Evolutionary conservation across 2,329 filamentous ascomycete genomes (phyloP), one percentile per base, ranked within the genome.

Genomic region (Neonectria sp.): DNA sequence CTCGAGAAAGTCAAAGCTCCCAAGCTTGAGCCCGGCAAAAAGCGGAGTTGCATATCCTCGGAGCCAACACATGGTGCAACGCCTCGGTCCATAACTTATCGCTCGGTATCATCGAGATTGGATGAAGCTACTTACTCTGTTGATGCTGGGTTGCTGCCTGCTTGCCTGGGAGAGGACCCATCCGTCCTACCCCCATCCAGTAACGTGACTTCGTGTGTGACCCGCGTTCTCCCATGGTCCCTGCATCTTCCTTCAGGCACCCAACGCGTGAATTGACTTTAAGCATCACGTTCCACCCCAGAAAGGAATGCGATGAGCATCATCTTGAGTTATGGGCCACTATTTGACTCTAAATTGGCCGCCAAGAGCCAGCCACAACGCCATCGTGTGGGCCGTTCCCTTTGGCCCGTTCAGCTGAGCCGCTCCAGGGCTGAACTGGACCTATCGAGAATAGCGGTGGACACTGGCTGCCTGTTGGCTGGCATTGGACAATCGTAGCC

Each of bases 131-230:
- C 33, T 13, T 2, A 1, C 6, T 6, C 21, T 21, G 21, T 21
- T 40, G 15, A n/a, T 40, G 12, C 7, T 40, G 37, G 37, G 37
- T 40, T 40, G 37, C 15, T 40, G 40, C 56, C 60, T 48, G 31
- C 15, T 31, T 51, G 55, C 24, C 48, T 49, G 3, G 56, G 5
- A 21, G 21, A 25, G 5, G 37, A 33, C 9, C 31, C 15, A n/a
- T 7, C 31, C 21, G 12, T 7, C 27, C 25, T 33, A 4, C 8
- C 24, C 12, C 45, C 1, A 13, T 24, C 17, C 17, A 3, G 48
- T 67, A 63, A 68, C 49, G 63, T 68, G 67, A 68, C 55, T 24
- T 63, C 69, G 69, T 58, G 69, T 62, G 12, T 31, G 11, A 17
- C 25, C 31, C 70, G 69, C 46, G 67, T 60, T 35, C n/a, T 43